Conservation (phyloP, 495 filamentous ascomycete genomes). For the Lichenothelia convexa region DNA sequence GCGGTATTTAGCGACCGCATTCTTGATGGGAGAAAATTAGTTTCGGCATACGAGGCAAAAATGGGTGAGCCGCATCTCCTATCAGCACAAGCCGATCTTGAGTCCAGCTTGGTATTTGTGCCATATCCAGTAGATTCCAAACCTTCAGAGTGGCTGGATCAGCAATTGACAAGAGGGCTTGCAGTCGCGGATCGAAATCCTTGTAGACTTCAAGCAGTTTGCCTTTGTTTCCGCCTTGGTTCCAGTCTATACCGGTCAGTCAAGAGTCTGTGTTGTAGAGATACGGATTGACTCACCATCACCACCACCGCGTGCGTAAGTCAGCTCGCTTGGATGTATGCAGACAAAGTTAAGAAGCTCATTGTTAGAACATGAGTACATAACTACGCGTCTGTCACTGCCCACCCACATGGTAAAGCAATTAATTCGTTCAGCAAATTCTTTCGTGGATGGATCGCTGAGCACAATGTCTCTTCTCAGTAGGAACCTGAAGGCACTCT, state of each 20-base stretch:
- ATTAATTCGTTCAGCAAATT: constrained; percentile 22
- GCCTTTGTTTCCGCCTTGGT: constrained; percentile 27
- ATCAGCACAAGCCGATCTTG: constrained; percentile 31
- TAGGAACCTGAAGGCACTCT: constrained; percentile 43
- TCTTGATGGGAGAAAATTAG: too few species aligned
- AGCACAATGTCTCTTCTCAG: constrained; percentile 26
- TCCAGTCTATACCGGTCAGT: constrained; percentile 22
- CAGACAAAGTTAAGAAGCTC: constrained; percentile 40
- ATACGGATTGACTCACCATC: background rate
- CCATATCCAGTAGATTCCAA: constrained; percentile 42
- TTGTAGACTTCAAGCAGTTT: constrained; percentile 31
- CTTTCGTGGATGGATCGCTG: constrained; percentile 28
- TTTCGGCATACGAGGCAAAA: constrained; percentile 29
- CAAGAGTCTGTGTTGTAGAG: background rate
- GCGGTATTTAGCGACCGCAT: too few species aligned
- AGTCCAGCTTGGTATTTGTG: constrained; percentile 34
- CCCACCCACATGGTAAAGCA: constrained; percentile 31
- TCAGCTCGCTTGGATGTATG: constrained; percentile 33
- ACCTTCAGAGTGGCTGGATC: constrained; percentile 32
- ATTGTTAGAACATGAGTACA: constrained; percentile 39
- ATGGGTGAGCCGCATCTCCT: constrained; percentile 47
- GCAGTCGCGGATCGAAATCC: constrained; percentile 29
- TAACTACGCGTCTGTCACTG: constrained; percentile 34
- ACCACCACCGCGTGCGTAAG: constrained; percentile 17
- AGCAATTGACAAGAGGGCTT: constrained; percentile 28